A percentile compares a stretch with the other conserved stretches of the same genome.
Evolutionary conservation across 1,139 yeast genomes (phyloP).

Genomic region (Candida frijolesensis): DNA sequence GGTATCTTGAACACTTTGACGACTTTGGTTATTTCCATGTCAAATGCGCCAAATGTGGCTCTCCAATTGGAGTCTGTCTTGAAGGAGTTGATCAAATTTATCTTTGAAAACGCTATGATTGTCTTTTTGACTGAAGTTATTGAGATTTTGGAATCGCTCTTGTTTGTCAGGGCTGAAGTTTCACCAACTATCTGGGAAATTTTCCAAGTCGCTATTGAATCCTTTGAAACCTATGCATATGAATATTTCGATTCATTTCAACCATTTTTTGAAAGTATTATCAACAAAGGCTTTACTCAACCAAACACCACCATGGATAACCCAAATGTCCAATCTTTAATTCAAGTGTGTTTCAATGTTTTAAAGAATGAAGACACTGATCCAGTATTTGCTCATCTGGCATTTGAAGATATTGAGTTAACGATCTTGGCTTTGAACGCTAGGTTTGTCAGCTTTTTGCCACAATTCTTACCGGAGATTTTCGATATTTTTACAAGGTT

Average conservation of each 20-base stretch:
- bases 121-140: conserved; percentile 49
- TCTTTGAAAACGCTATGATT: conserved; percentile 51
- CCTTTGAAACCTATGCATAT: conserved; percentile 55
- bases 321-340: conserved; percentile 41
- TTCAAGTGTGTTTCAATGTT: conserved; percentile 40
- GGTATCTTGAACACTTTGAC: conserved; percentile 54
- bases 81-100: conserved; percentile 44
- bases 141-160: conserved; percentile 52
- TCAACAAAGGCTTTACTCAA: conserved; percentile 47
- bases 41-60: conserved; percentile 49
- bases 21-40: conserved; percentile 56
- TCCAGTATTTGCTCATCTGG: conserved; percentile 43
- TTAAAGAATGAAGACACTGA: conserved; percentile 40
- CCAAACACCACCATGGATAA: conserved; percentile 36
- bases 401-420: conserved; percentile 47
- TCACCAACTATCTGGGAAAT: conserved; percentile 52
- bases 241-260: conserved; percentile 54
- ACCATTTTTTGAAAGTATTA: conserved; percentile 52
- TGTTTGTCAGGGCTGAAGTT: conserved; percentile 42
- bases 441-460: conserved; percentile 35
- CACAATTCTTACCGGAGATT: conserved; percentile 39
- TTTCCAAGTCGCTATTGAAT: conserved; percentile 42
- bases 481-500: conserved; percentile 37
- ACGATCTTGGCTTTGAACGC: conserved; percentile 39
- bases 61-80: conserved; percentile 40